These are phyloP conservation scores for Poa pratensis DNA, from an alignment of 176 grass and related monocot genomes.

Conservation along the genomic window DNA sequence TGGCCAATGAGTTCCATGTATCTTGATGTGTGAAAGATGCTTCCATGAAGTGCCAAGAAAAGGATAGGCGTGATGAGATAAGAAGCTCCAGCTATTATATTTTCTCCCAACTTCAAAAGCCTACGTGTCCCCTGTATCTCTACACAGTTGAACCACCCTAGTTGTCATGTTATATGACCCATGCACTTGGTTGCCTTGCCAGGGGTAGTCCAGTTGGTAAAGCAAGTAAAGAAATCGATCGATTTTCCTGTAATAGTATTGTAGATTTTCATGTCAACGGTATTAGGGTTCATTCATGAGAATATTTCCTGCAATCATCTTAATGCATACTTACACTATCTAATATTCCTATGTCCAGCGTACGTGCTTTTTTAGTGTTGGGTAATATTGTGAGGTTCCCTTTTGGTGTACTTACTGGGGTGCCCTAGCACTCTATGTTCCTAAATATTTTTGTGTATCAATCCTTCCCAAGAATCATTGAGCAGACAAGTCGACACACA, in stretches of 20 bases:
- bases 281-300: not conserved
- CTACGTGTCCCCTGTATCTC: slow-evolving; percentile 30
- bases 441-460: slow-evolving; percentile 43
- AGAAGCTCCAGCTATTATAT: slow-evolving; percentile 50
- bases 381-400: not conserved
- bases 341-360: not conserved
- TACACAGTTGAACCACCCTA: not conserved
- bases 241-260: not conserved
- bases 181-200: not conserved
- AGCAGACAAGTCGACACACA: slow-evolving; percentile 49
- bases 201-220: not conserved
- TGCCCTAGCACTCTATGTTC: slow-evolving; percentile 6
- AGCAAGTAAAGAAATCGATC: not conserved
- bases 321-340: not conserved
- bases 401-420: not conserved
- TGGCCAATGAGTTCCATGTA: slow-evolving; percentile 58
- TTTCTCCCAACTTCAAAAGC: slow-evolving; percentile 16
- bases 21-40: slow-evolving; percentile 61
- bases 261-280: not conserved
- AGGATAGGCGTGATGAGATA: slow-evolving; percentile 58
- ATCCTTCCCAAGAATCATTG: slow-evolving; percentile 53
- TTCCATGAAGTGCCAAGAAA: slow-evolving; percentile 57
- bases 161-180: not conserved
- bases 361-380: not conserved
- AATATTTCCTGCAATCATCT: not conserved